phyloP scores from a whole-genome alignment of 1,139 yeast species.

The Suhomyces taliae region DNA sequence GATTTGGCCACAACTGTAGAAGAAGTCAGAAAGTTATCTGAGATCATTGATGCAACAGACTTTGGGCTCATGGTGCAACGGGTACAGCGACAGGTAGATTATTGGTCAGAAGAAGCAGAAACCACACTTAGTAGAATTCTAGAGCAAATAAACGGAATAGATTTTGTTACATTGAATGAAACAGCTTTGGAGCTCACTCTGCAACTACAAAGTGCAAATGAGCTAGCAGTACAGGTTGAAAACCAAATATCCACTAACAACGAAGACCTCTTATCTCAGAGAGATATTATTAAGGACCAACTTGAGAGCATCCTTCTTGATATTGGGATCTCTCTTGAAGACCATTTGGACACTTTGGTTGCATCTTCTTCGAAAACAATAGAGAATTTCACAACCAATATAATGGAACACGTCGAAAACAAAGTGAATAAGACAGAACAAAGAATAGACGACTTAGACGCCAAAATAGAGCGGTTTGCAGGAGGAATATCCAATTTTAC shows the following conservation, averaged over 20 bases:
- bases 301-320: constrained; percentile 16
- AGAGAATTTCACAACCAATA: constrained; percentile 4
- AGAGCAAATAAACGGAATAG: neutral
- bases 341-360: constrained; percentile 12
- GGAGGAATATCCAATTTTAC: neutral
- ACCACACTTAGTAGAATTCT: neutral
- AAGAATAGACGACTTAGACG: neutral
- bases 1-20: neutral
- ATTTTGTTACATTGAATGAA: constrained; percentile 2
- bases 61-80: neutral
- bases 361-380: constrained; percentile 12
- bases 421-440: constrained; percentile 1
- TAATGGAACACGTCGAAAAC: constrained; percentile 1
- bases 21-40: constrained; percentile 6
- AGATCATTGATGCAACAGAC: neutral
- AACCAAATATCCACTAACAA: neutral
- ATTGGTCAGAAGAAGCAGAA: constrained; percentile 3
- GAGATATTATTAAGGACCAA: constrained; percentile 6
- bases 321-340: constrained; percentile 7
- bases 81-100: neutral
- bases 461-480: neutral
- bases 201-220: neutral
- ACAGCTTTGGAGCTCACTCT: neutral
- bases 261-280: neutral
- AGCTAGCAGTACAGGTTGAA: neutral